Base-by-base conservation (phyloP, 2,329 filamentous ascomycete species). In the Aureobasidium vineae region DNA sequence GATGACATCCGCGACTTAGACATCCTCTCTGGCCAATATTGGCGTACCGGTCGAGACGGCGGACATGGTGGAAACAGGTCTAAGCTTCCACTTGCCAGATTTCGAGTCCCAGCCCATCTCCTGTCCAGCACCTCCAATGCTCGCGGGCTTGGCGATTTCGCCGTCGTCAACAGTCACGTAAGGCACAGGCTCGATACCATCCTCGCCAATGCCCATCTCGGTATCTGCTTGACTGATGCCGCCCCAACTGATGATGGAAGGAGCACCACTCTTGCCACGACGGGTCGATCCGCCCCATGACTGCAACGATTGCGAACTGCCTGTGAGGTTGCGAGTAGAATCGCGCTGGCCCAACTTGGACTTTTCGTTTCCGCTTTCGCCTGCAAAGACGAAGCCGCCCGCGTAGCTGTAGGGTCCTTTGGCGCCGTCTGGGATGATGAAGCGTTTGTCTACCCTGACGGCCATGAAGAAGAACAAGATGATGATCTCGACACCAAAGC, bases 401-500 rank as follows among this genome's bases (percentile, higher is more conserved):
- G n/a, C 66, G 52, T 67, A 67, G 40, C 49, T 57, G 60, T 70
- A 70, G 2, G 85, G 83, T 0, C 80, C 83, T 52, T 82, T 82
- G 73, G 86, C 86, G 52, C 89, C 88, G 74, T 95, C 80, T 1
- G 90, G 90, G 28, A 95, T 79, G 73, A 89, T 83, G 79, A 94
- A 96, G 49, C 90, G 85, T 68, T 83, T 82, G 75, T 96, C 92
- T 68, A 95, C 87, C 38, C 92, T 84, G 23, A 83, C 77, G 19
- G 89, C 73, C 0, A 88, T 83, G 77, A 90, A 94, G 10, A 88
- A 78, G 63, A 82, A 84, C 5, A 94, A 82, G 43, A 92, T 86
- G 28, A 89, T 73, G 47, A 93, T 79, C 77, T 96, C 92, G 43
- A 93, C 81, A 19, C 79, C 80, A 73, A 90, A 96, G 78, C 91